Evolutionary conservation across 148 eudicot genomes (phyloP).

Genomic region (Chenopodium formosanum): DNA sequence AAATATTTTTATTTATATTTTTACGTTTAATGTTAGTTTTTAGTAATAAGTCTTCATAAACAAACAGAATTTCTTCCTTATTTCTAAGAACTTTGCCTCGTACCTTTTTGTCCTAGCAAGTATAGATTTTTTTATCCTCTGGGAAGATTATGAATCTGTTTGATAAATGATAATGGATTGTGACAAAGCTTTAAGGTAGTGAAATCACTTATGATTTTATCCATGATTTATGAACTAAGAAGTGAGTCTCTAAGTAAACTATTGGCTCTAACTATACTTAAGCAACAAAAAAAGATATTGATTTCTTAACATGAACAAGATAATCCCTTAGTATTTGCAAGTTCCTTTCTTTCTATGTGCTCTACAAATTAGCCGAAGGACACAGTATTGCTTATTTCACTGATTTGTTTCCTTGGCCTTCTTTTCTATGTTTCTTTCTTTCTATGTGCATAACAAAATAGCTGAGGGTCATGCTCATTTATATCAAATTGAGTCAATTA

Average conservation of each 20-base stretch:
- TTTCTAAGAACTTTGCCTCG: neutral
- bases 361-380: too few relatives aligned
- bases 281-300: neutral
- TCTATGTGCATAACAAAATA: too few relatives aligned
- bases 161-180: too few relatives aligned
- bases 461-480: too few relatives aligned
- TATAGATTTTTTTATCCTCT: neutral
- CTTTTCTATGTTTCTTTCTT: neutral
- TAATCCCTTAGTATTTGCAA: too few relatives aligned
- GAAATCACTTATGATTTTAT: neutral
- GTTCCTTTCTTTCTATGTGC: too few relatives aligned
- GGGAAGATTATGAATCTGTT: neutral
- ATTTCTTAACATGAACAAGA: too few relatives aligned
- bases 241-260: neutral
- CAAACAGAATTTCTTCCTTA: neutral
- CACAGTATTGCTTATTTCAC: too few relatives aligned
- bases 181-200: too few relatives aligned
- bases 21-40: neutral
- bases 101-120: neutral
- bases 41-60: too few relatives aligned
- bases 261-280: neutral
- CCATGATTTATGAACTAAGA: neutral
- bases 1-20: too few relatives aligned
- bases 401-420: neutral
- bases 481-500: too few relatives aligned